These are phyloP conservation scores for Phytophthora multivora DNA, from an alignment of 352 stramenopile genomes.

Conservation along the genomic window DNA sequence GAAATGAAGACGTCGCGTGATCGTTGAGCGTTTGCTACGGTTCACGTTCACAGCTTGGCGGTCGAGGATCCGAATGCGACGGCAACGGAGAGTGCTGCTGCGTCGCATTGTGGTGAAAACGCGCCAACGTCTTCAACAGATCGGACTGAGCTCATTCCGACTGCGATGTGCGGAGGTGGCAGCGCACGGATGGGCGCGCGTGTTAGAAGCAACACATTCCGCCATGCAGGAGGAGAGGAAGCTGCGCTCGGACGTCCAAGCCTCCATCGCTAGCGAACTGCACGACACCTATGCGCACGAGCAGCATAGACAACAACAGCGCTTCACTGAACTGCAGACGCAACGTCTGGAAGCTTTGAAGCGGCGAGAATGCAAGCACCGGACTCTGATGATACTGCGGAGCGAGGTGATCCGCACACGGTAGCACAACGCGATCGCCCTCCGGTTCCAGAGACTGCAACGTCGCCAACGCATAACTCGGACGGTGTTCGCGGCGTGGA, in stretches of 20 bases:
- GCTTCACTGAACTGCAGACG: conserved; percentile 25
- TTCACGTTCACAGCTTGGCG: conserved; percentile 10
- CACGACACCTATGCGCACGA: conserved; percentile 31
- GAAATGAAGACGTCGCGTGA: conserved; percentile 9
- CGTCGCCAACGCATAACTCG: conserved; percentile 1
- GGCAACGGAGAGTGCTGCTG: conserved; percentile 7
- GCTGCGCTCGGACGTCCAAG: conserved; percentile 42
- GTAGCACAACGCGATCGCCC: conserved; percentile 24
- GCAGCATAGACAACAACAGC: conserved; percentile 23
- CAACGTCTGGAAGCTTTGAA: conserved; percentile 25
- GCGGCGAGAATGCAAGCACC: conserved; percentile 15
- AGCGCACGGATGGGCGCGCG: conserved; percentile 42
- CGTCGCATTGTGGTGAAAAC: conserved; percentile 20
- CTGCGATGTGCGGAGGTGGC: conserved; percentile 38
- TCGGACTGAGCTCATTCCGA: conserved; percentile 30
- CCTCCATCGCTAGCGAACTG: conserved; percentile 37
- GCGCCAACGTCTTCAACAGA: conserved; percentile 7
- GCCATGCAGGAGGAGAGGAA: conserved; percentile 55
- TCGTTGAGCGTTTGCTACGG: conserved; percentile 6
- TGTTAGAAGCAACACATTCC: conserved; percentile 40
- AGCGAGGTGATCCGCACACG: conserved; percentile 7
- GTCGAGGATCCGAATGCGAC: background rate
- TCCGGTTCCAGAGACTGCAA: conserved; percentile 26
- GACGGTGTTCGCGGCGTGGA: conserved; percentile 26
- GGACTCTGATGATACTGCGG: conserved; percentile 22